phyloP scores from a whole-genome alignment of 768 basidiomycete species.

The Collybia sp. region DNA sequence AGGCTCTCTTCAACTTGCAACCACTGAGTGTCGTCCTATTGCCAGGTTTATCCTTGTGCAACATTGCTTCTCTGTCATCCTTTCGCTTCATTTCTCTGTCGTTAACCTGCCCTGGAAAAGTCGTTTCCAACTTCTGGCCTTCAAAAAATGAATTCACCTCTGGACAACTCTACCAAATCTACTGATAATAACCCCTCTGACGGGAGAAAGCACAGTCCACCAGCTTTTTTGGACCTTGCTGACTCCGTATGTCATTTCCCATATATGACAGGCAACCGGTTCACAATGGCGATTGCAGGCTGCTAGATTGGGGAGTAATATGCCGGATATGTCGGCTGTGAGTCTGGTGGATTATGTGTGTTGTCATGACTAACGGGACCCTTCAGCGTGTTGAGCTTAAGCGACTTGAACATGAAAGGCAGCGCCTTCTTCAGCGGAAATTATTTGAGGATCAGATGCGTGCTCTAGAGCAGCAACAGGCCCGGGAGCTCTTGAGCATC shows the following conservation, averaged over 20 bases:
- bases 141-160: conserved; percentile 63
- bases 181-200: conserved; percentile 69
- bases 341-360: conserved; percentile 25
- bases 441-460: conserved; percentile 98
- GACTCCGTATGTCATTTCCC: conserved; percentile 67
- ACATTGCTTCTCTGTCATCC: conserved; percentile 48
- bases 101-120: conserved; percentile 52
- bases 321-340: conserved; percentile 83
- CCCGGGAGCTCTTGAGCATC: conserved; percentile 74
- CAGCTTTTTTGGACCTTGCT: conserved; percentile 90
- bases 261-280: conserved; percentile 10
- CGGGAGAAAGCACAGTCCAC: conserved; percentile 81
- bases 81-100: conserved; percentile 49
- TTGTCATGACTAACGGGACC: conserved; percentile 5
- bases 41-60: conserved; percentile 63
- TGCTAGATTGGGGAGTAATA: conserved; percentile 80
- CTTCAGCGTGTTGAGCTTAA: conserved; percentile 86
- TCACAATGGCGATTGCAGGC: conserved; percentile 41
- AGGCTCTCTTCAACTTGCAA: background rate
- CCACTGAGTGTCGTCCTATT: conserved; percentile 8
- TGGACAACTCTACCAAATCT: conserved; percentile 69
- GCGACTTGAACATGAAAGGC: conserved; percentile 87
- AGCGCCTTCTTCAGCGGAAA: conserved; percentile 80
- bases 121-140: conserved; percentile 33
- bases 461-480: conserved; percentile 86